Conservation (phyloP, 192 early-diverging fungal species). For the Coemansia sp. region DNA sequence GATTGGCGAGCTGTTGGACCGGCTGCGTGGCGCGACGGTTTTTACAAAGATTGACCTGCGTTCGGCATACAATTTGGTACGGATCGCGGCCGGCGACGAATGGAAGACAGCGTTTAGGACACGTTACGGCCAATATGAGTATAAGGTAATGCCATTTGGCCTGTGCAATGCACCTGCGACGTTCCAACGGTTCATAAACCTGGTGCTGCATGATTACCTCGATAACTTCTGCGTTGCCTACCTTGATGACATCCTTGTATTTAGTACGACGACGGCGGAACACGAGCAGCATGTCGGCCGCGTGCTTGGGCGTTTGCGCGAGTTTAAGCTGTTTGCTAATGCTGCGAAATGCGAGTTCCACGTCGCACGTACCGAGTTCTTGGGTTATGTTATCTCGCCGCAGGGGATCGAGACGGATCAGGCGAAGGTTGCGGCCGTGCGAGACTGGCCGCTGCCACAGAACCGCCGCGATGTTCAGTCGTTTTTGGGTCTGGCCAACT, state of each 20-base stretch:
- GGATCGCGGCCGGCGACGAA: constrained; percentile 23
- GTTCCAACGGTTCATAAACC: constrained; percentile 54
- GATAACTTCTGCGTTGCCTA: constrained; percentile 26
- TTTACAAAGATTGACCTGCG: constrained; percentile 48
- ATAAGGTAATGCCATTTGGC: constrained; percentile 60
- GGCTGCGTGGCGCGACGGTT: constrained; percentile 5
- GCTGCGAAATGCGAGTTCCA: constrained; percentile 5
- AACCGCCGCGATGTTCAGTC: not conserved
- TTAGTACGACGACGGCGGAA: not conserved
- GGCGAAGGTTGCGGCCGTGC: constrained; percentile 4
- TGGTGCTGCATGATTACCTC: constrained; percentile 21
- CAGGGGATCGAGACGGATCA: not conserved
- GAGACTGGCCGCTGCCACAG: not conserved
- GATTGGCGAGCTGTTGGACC: constrained; percentile 45
- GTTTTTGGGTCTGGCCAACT: constrained; percentile 27
- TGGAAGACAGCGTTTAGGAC: constrained; percentile 54
- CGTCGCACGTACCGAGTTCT: not conserved
- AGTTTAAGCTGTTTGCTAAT: not conserved
- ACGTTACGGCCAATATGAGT: constrained; percentile 47
- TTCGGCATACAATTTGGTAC: constrained; percentile 49
- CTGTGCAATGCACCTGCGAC: constrained; percentile 59
- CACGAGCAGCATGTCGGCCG: not conserved
- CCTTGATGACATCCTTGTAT: constrained; percentile 1
- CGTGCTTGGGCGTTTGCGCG: not conserved
- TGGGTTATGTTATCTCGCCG: not conserved